These are phyloP conservation scores for Platanthera zijinensis DNA, from an alignment of 106 monocot genomes.

Conservation along the genomic window DNA sequence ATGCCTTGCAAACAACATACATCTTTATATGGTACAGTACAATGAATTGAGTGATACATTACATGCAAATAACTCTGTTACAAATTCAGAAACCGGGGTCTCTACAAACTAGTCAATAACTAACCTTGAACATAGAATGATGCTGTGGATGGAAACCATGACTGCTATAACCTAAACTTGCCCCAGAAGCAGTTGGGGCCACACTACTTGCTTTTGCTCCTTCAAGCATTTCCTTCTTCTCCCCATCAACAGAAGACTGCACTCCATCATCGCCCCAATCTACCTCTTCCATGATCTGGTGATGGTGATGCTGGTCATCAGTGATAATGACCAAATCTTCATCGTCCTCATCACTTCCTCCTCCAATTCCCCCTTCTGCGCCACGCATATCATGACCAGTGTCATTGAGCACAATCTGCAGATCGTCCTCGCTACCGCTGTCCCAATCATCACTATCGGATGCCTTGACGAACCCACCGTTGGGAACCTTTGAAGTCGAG, in stretches of 20 bases:
- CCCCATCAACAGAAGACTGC: slow-evolving; percentile 48
- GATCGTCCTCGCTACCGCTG: slow-evolving; percentile 94
- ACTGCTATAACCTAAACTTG: slow-evolving; percentile 38
- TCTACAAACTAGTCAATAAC: slow-evolving; percentile 18
- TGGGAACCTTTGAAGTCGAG: not conserved
- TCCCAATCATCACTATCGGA: slow-evolving; percentile 67
- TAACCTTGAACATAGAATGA: slow-evolving; percentile 94
- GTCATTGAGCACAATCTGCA: slow-evolving; percentile 84
- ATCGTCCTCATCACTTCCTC: slow-evolving; percentile 62
- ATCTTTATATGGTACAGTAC: slow-evolving; percentile 4
- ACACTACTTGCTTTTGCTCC: slow-evolving; percentile 23
- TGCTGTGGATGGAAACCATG: slow-evolving; percentile 77
- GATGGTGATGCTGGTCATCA: slow-evolving; percentile 33
- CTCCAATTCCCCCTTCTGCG: slow-evolving; percentile 10
- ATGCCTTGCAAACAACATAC: not conserved
- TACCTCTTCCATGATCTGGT: slow-evolving; percentile 44
- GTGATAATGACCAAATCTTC: slow-evolving; percentile 21
- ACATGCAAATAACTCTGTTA: slow-evolving; percentile 5
- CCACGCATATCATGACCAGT: slow-evolving; percentile 15
- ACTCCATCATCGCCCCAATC: slow-evolving; percentile 65
- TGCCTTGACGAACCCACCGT: slow-evolving; percentile 2
- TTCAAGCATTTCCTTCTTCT: slow-evolving; percentile 55
- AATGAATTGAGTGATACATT: not conserved
- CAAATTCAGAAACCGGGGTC: not conserved
- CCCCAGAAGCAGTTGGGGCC: slow-evolving; percentile 14